Percentiles rank a stretch among this genome's conserved stretches.
phyloP scores from a whole-genome alignment of 2,329 filamentous ascomycete genomes.

The Zymoseptoria ardabiliae region DNA sequence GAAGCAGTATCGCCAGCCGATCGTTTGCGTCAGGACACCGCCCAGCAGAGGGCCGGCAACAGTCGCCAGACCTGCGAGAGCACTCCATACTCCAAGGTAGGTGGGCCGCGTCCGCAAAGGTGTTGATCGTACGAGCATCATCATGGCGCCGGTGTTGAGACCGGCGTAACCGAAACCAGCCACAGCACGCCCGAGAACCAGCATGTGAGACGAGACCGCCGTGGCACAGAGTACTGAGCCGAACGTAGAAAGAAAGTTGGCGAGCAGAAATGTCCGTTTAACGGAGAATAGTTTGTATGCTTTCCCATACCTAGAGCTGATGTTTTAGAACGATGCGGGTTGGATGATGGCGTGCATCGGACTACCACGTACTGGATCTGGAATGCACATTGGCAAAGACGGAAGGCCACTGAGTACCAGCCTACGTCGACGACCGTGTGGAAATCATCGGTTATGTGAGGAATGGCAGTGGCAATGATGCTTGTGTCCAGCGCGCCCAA shows the following conservation, averaged over 20 bases:
- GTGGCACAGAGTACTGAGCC: slow-evolving; percentile 45
- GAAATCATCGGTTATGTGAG: slow-evolving; percentile 34
- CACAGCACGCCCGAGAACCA: slow-evolving; percentile 46
- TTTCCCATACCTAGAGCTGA: slow-evolving; percentile 33
- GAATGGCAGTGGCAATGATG: slow-evolving; percentile 31
- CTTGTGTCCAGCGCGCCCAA: slow-evolving; percentile 18
- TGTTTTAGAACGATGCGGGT: slow-evolving; percentile 29
- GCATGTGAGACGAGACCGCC: slow-evolving; percentile 40
- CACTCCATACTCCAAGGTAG: slow-evolving; percentile 26
- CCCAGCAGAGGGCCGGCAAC: slow-evolving; percentile 47
- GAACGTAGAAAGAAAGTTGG: slow-evolving; percentile 37
- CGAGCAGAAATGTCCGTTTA: slow-evolving; percentile 36
- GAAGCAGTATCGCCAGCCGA: slow-evolving; percentile 41
- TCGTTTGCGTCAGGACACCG: slow-evolving; percentile 39
- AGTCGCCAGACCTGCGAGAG: slow-evolving; percentile 35
- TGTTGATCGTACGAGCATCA: slow-evolving; percentile 13
- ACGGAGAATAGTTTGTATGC: slow-evolving; percentile 35
- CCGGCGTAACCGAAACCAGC: slow-evolving; percentile 49
- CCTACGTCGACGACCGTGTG: slow-evolving; percentile 30
- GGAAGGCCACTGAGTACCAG: slow-evolving; percentile 35
- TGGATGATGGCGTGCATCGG: slow-evolving; percentile 32
- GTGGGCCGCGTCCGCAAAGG: slow-evolving; percentile 27
- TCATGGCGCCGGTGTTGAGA: slow-evolving; percentile 36
- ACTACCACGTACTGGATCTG: too few species aligned
- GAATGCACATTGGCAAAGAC: slow-evolving; percentile 21